Conservation (phyloP, 2,329 filamentous ascomycete species). For the Aspergillus ruber region DNA sequence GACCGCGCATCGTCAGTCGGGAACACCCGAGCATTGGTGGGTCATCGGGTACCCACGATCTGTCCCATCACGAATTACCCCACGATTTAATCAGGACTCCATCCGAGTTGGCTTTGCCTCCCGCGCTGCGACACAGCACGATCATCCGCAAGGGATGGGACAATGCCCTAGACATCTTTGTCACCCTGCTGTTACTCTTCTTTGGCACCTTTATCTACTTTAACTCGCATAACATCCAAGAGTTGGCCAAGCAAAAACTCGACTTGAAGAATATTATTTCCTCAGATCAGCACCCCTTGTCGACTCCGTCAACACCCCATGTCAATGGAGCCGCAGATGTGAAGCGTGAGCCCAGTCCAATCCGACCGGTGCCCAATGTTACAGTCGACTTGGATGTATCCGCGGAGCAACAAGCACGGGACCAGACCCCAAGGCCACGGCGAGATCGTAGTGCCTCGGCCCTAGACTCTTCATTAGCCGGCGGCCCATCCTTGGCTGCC, state of each 20-base stretch:
- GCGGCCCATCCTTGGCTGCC: slow-evolving; percentile 10
- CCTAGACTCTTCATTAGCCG: slow-evolving; percentile 19
- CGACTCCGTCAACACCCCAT: slow-evolving; percentile 34
- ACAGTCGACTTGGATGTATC: slow-evolving; percentile 26
- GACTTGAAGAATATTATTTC: slow-evolving; percentile 41
- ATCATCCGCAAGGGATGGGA: slow-evolving; percentile 43
- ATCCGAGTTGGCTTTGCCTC: slow-evolving; percentile 32
- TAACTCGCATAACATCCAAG: slow-evolving; percentile 36
- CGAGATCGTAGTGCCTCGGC: slow-evolving; percentile 13
- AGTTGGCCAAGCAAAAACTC: slow-evolving; percentile 38
- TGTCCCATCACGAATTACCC: slow-evolving; percentile 32
- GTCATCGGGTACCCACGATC: slow-evolving; percentile 24
- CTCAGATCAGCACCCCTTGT: slow-evolving; percentile 30
- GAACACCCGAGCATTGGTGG: slow-evolving; percentile 43
- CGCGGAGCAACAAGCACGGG: slow-evolving; percentile 13
- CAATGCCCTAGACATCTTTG: slow-evolving; percentile 39
- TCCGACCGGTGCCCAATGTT: slow-evolving; percentile 20
- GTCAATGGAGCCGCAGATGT: slow-evolving; percentile 18
- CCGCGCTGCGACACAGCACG: slow-evolving; percentile 35
- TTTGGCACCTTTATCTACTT: slow-evolving; percentile 39
- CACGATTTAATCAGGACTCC: slow-evolving; percentile 28
- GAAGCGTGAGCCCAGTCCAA: slow-evolving; percentile 20
- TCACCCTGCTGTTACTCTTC: slow-evolving; percentile 34
- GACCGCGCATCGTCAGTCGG: slow-evolving; percentile 29
- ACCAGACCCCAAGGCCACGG: slow-evolving; percentile 24